These are phyloP conservation scores for Trichoderma sp. DNA, from an alignment of 2,329 filamentous ascomycete species.

Conservation along the genomic window DNA sequence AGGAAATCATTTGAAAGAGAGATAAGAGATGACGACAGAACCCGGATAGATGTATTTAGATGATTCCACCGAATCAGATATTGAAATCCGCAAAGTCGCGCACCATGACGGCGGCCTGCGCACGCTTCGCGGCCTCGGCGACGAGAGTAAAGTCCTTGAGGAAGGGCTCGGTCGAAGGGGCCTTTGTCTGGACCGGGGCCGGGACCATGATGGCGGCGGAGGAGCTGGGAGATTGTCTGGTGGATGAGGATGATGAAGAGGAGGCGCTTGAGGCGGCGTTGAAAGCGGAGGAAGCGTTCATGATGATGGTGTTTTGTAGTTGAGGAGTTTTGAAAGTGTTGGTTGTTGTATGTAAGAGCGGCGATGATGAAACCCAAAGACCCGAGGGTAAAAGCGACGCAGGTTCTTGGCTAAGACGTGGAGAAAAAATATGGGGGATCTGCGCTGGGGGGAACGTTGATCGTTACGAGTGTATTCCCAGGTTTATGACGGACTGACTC, in stretches of 20 bases:
- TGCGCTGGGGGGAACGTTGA: background rate
- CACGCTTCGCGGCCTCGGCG: constrained; percentile 89
- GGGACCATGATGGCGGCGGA: constrained; percentile 23
- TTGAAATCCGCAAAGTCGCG: constrained; percentile 78
- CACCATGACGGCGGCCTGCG: constrained; percentile 86
- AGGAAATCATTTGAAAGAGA: background rate
- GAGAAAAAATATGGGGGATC: background rate
- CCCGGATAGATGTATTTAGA: constrained; percentile 29
- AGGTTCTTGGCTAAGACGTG: background rate
- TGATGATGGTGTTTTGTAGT: background rate
- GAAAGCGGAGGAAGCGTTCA: constrained; percentile 2
- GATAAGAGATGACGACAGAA: background rate
- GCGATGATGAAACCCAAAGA: background rate
- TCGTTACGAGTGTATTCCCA: background rate
- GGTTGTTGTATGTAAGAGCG: background rate
- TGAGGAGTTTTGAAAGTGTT: background rate
- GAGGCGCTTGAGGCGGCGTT: background rate
- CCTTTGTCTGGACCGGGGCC: constrained; percentile 31
- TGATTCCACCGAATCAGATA: constrained; percentile 37
- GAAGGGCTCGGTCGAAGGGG: constrained; percentile 57
- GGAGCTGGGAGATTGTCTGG: constrained; percentile 2
- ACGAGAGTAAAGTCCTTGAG: constrained; percentile 82
- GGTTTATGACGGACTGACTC: background rate
- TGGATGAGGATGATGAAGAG: constrained; percentile 6
- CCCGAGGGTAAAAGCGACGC: background rate